Conservation (phyloP, 1,284 basidiomycete species). For the Rhodotorula sp. region DNA sequence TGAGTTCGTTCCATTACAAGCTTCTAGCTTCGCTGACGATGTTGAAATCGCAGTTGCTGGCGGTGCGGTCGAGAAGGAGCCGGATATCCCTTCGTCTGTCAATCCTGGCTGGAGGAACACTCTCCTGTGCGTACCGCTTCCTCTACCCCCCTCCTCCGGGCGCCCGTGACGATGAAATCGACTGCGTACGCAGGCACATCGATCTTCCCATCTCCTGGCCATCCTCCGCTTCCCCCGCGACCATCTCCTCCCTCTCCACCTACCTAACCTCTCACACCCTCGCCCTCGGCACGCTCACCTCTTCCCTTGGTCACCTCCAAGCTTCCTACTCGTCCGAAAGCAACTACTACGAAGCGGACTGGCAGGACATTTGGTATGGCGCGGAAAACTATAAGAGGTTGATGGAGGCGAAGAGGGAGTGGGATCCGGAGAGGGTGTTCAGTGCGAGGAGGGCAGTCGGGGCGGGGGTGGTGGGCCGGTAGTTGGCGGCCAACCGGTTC, state of each 20-base stretch:
- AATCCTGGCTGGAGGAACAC: conserved; percentile 22
- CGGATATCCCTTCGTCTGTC: conserved; percentile 16
- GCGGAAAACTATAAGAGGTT: conserved; percentile 23
- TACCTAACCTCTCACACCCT: conserved; percentile 18
- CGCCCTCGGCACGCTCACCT: conserved; percentile 8
- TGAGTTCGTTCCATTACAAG: background rate
- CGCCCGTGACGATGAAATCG: too few species aligned
- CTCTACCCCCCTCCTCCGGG: too few species aligned
- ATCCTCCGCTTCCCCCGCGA: background rate
- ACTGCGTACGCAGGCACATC: conserved; percentile 9
- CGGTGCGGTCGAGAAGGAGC: conserved; percentile 8
- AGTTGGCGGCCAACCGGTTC: background rate
- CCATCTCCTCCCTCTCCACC: conserved; percentile 2
- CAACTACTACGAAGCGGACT: conserved; percentile 25
- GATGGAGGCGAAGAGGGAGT: conserved; percentile 21
- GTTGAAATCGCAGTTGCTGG: conserved; percentile 9
- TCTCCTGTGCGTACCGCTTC: conserved; percentile 4
- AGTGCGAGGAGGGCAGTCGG: conserved; percentile 6
- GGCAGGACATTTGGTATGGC: conserved; percentile 21
- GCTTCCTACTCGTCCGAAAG: conserved; percentile 22
- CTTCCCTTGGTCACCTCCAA: background rate
- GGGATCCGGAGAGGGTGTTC: conserved; percentile 24
- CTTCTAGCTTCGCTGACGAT: background rate
- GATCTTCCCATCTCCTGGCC: conserved; percentile 24
- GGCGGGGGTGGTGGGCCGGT: conserved; percentile 25